Evolutionary conservation across 257 asterid species (phyloP).

Genomic region (Fraxinus excelsior): DNA sequence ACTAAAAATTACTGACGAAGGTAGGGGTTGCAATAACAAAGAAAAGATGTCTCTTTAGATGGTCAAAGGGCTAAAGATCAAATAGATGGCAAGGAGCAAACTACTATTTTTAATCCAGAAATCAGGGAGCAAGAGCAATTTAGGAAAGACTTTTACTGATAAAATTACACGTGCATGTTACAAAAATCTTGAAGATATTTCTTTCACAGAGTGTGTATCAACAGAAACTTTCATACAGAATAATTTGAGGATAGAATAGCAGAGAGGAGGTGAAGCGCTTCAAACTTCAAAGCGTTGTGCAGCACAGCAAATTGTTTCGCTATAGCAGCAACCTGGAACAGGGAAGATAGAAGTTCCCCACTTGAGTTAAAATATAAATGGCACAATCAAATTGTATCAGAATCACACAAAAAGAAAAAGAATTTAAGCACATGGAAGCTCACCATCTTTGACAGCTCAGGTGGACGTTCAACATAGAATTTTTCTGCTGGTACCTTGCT

Average conservation of each 20-base stretch:
- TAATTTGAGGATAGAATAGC: constrained; percentile 61
- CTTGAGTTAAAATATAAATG: constrained; percentile 17
- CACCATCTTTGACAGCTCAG: constrained; percentile 75
- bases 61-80: neutral
- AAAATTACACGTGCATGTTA: neutral
- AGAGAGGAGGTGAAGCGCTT: constrained; percentile 78
- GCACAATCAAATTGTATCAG: constrained; percentile 11
- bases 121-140: neutral
- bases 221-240: constrained; percentile 50
- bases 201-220: constrained; percentile 10
- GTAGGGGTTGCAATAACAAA: no score
- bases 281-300: constrained; percentile 81
- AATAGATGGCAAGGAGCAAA: neutral
- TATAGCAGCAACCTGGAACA: constrained; percentile 70
- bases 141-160: neutral
- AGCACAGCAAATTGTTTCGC: constrained; percentile 78
- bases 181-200: neutral
- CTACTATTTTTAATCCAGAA: neutral
- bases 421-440: constrained; percentile 25
- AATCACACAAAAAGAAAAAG: constrained; percentile 2
- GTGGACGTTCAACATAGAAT: constrained; percentile 45
- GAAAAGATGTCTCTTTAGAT: neutral
- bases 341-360: constrained; percentile 18
- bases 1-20: no score
- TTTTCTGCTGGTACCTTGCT: constrained; percentile 68